These are phyloP conservation scores for Coemansia sp. DNA, from an alignment of 192 early-diverging fungal species.

Conservation along the genomic window DNA sequence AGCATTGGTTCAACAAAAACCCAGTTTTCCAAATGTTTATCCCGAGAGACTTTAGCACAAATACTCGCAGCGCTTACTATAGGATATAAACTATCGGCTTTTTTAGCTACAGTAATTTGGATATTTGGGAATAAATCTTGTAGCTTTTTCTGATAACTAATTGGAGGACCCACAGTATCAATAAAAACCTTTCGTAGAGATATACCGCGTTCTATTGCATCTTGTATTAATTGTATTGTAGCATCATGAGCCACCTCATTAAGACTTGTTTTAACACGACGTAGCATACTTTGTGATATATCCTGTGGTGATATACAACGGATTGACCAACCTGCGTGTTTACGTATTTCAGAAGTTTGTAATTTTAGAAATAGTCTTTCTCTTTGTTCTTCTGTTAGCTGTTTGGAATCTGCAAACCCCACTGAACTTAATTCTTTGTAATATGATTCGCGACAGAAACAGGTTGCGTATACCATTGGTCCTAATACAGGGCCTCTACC, in stretches of 20 bases:
- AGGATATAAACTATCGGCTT: slow-evolving; percentile 91
- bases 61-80: slow-evolving; percentile 96
- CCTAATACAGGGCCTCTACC: slow-evolving; percentile 94
- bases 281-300: slow-evolving; percentile 89
- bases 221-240: slow-evolving; percentile 80
- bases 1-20: slow-evolving; percentile 43
- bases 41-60: slow-evolving; percentile 79
- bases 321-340: slow-evolving; percentile 83
- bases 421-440: slow-evolving; percentile 65
- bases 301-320: slow-evolving; percentile 82
- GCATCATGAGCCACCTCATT: slow-evolving; percentile 93
- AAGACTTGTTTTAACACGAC: slow-evolving; percentile 82
- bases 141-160: slow-evolving; percentile 80
- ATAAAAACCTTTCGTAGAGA: slow-evolving; percentile 78
- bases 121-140: slow-evolving; percentile 71
- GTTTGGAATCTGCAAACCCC: slow-evolving; percentile 97
- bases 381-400: slow-evolving; percentile 74
- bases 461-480: slow-evolving; percentile 96
- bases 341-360: slow-evolving; percentile 40
- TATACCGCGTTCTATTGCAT: slow-evolving; percentile 62
- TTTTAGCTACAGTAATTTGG: slow-evolving; percentile 83
- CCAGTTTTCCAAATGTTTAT: slow-evolving; percentile 47
- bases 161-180: slow-evolving; percentile 93
- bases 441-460: slow-evolving; percentile 68
- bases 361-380: slow-evolving; percentile 68